These are phyloP conservation scores for Dendryphion nanum DNA, from an alignment of 2,329 filamentous ascomycete species.

Conservation along the genomic window DNA sequence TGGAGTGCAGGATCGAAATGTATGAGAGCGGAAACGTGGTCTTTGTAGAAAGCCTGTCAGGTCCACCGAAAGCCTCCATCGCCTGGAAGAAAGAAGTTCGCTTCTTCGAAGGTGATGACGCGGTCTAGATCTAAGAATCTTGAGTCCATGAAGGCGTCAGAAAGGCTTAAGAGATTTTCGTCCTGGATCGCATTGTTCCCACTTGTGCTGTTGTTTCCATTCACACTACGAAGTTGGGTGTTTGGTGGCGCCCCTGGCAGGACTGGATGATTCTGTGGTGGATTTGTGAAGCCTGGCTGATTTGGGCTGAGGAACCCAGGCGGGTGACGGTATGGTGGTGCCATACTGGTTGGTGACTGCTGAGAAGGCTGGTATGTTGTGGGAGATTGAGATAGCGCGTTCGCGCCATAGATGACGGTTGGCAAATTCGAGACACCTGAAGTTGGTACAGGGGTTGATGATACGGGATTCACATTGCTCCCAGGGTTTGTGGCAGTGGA, in stretches of 20 bases:
- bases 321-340: not conserved
- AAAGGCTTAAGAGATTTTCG: constrained; percentile 27
- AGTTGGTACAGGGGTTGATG: too few species aligned
- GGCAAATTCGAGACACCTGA: too few species aligned
- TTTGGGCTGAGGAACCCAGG: not conserved
- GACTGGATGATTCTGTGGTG: not conserved
- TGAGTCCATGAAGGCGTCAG: constrained; percentile 32
- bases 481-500: not conserved
- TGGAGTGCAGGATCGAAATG: too few species aligned
- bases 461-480: too few species aligned
- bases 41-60: too few species aligned
- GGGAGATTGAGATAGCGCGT: not conserved
- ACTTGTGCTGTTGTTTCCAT: not conserved
- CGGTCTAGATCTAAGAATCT: constrained; percentile 34
- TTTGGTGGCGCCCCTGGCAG: too few species aligned
- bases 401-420: too few species aligned
- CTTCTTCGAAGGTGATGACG: constrained; percentile 36
- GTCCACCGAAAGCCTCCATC: constrained; percentile 30
- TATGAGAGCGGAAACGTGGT: too few species aligned
- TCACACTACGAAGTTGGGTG: too few species aligned
- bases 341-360: not conserved
- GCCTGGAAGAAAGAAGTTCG: constrained; percentile 32
- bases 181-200: constrained; percentile 23
- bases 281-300: not conserved
- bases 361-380: not conserved